A percentile compares a stretch with the other conserved stretches of the same genome.
Conservation (phyloP, 129 eudicot species). For the Flaveria robusta region DNA sequence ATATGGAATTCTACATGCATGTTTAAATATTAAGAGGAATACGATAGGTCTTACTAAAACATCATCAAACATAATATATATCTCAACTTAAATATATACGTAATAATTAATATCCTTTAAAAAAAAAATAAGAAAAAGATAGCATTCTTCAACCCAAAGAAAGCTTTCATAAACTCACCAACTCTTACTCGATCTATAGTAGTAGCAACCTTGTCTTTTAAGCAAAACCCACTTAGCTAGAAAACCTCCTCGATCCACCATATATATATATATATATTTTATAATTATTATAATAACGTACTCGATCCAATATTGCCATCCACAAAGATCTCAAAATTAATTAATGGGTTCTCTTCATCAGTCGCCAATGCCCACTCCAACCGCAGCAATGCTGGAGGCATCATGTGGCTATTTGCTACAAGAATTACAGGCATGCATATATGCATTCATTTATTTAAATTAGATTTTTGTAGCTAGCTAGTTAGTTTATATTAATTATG, state of each 20-base stretch:
- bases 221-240: slow-evolving; percentile 49
- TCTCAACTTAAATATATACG: no score
- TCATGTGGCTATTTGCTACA: slow-evolving; percentile 88
- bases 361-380: slow-evolving; percentile 49
- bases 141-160: slow-evolving; percentile 65
- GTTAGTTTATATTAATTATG: background rate
- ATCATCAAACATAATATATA: no score
- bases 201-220: slow-evolving; percentile 63
- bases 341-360: slow-evolving; percentile 61
- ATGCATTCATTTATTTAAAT: no score
- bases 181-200: slow-evolving; percentile 26
- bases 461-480: background rate
- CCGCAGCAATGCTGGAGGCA: slow-evolving; percentile 64
- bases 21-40: no score
- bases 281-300: no score
- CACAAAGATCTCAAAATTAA: background rate
- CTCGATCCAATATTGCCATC: no score
- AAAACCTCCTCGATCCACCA: no score
- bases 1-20: no score
- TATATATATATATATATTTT: no score
- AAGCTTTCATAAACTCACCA: slow-evolving; percentile 58
- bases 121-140: background rate
- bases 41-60: no score
- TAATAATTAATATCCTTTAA: no score
- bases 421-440: slow-evolving; percentile 79